Evolutionary conservation across 73 alveolate genomes (phyloP).

Genomic region (Tetrahymena malaccensis): DNA sequence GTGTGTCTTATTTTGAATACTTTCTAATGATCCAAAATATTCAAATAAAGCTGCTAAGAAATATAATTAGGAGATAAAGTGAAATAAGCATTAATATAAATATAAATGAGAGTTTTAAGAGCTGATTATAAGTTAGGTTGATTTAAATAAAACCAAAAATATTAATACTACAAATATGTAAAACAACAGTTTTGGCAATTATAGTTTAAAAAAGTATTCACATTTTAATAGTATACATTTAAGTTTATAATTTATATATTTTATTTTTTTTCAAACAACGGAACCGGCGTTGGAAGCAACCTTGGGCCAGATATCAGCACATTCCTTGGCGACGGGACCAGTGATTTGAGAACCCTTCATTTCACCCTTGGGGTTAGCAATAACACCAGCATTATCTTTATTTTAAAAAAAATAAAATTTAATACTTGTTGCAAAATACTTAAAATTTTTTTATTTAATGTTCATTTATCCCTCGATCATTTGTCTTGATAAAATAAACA

Average conservation of each 20-base stretch:
- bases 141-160: not conserved
- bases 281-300: constrained; percentile 94
- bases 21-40: not conserved
- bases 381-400: constrained; percentile 94
- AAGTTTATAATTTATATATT: not conserved
- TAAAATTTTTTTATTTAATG: too few relatives aligned
- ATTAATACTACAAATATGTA: not conserved
- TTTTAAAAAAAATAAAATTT: not conserved
- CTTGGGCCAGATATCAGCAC: constrained; percentile 92
- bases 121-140: not conserved
- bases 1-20: not conserved
- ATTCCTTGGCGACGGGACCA: constrained; percentile 91
- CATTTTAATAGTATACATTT: not conserved
- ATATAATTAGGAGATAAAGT: not conserved
- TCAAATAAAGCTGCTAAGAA: too few relatives aligned
- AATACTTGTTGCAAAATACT: not conserved
- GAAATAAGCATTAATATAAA: not conserved
- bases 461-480: not conserved
- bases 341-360: constrained; percentile 97
- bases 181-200: not conserved
- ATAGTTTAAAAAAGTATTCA: not conserved
- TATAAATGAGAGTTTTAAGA: not conserved
- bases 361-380: constrained; percentile 97
- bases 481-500: too few relatives aligned
- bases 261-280: constrained; percentile 62